Conservation (phyloP, 116 monocot species). For the Cymodocea nodosa region DNA sequence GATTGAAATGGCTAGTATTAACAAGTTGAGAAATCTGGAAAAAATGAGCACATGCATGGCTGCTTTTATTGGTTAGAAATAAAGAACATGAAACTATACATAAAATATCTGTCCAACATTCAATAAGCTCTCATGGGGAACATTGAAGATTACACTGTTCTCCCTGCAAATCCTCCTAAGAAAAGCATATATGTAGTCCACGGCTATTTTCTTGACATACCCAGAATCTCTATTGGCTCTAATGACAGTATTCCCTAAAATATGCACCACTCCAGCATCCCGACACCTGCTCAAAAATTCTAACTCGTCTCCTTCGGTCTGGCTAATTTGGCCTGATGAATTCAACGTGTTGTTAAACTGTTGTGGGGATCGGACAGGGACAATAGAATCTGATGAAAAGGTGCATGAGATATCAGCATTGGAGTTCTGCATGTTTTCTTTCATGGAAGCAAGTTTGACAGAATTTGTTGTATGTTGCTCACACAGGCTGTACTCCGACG, state of each 20-base stretch:
- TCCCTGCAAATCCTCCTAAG: slow-evolving; percentile 67
- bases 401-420: slow-evolving; percentile 1
- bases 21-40: too few relatives aligned
- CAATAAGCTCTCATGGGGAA: slow-evolving; percentile 83
- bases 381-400: slow-evolving; percentile 28
- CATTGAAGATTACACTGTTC: slow-evolving; percentile 65
- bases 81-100: slow-evolving; percentile 32
- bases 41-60: too few relatives aligned
- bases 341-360: not conserved
- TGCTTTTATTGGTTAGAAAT: too few relatives aligned
- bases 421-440: not conserved
- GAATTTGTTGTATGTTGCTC: slow-evolving; percentile 6
- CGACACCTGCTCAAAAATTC: slow-evolving; percentile 44
- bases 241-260: slow-evolving; percentile 71
- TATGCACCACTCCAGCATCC: slow-evolving; percentile 79
- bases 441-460: not conserved
- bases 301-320: slow-evolving; percentile 27
- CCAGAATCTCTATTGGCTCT: slow-evolving; percentile 50
- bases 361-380: slow-evolving; percentile 14
- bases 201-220: slow-evolving; percentile 43
- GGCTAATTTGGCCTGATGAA: slow-evolving; percentile 17
- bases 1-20: too few relatives aligned
- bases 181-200: slow-evolving; percentile 69
- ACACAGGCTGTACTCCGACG: slow-evolving; percentile 31
- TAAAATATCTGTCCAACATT: slow-evolving; percentile 89